These are phyloP conservation scores for Kingdonia uniflora DNA, from an alignment of 164 flowering plant genomes.

Conservation along the genomic window DNA sequence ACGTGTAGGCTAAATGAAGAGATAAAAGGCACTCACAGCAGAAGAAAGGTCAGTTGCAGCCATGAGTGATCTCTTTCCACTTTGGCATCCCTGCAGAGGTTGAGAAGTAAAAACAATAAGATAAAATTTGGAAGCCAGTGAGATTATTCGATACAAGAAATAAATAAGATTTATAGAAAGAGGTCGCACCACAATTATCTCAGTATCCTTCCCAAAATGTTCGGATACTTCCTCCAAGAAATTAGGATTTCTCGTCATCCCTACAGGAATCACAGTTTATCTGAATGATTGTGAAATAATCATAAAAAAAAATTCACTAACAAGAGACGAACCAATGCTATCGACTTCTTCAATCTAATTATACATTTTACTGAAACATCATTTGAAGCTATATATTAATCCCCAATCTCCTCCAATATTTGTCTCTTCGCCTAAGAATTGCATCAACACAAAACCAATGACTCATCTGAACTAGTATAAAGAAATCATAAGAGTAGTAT, in stretches of 20 bases:
- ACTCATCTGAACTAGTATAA: too few relatives aligned
- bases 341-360: too few relatives aligned
- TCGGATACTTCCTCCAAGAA: conserved; percentile 57
- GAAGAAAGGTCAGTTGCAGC: conserved; percentile 70
- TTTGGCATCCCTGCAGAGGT: conserved; percentile 63
- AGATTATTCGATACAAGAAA: not conserved
- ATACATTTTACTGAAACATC: too few relatives aligned
- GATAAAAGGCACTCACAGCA: conserved; percentile 44
- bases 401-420: too few relatives aligned
- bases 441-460: too few relatives aligned
- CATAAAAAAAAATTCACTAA: too few relatives aligned
- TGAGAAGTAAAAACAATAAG: not conserved
- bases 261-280: conserved; percentile 19
- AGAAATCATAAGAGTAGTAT: too few relatives aligned
- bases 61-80: conserved; percentile 78
- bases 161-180: not conserved
- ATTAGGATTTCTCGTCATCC: conserved; percentile 66
- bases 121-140: not conserved
- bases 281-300: too few relatives aligned
- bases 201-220: conserved; percentile 57
- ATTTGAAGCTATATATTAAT: too few relatives aligned
- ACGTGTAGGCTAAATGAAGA: not conserved
- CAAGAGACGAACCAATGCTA: too few relatives aligned
- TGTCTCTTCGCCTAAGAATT: too few relatives aligned
- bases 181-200: conserved; percentile 66